A percentile compares a stretch with the other conserved stretches of the same genome.
Conservation (phyloP, 139 green algal genomes). For the Chlamydomonas eustigma region DNA sequence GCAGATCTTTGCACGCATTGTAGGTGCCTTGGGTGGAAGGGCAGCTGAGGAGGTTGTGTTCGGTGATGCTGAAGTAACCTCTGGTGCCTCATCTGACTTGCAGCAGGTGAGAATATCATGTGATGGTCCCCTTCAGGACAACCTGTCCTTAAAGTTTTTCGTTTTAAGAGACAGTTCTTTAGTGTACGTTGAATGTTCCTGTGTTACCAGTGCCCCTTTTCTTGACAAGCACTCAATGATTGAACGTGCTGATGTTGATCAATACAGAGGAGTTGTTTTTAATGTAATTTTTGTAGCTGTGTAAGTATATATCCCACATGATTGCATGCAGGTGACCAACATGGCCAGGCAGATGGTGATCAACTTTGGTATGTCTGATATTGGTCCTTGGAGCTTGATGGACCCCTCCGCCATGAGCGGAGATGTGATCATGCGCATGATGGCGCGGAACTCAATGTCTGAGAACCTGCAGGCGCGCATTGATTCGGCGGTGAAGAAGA, state of each 20-base stretch:
- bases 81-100: slow-evolving; percentile 66
- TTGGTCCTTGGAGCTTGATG: slow-evolving; percentile 92
- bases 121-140: too few species aligned
- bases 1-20: slow-evolving; percentile 96
- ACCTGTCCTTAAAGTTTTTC: too few species aligned
- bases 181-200: too few species aligned
- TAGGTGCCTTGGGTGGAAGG: slow-evolving; percentile 91
- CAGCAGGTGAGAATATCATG: slow-evolving; percentile 32
- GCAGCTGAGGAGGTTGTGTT: slow-evolving; percentile 98
- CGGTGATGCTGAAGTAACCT: slow-evolving; percentile 93
- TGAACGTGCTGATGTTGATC: neutral
- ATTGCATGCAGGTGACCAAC: slow-evolving; percentile 45
- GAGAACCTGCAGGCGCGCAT: slow-evolving; percentile 94
- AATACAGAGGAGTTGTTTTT: neutral
- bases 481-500: slow-evolving; percentile 80
- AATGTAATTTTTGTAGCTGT: too few species aligned
- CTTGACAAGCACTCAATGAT: neutral
- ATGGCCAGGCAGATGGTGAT: slow-evolving; percentile 97
- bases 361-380: slow-evolving; percentile 97
- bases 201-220: too few species aligned
- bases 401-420: slow-evolving; percentile 70
- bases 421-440: slow-evolving; percentile 54
- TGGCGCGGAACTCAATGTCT: slow-evolving; percentile 93
- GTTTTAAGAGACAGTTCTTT: too few species aligned
- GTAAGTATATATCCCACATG: too few species aligned